Percentiles rank a stretch among this genome's conserved stretches.
These are phyloP conservation scores for Aristolochia californica DNA, from an alignment of 164 flowering plant species.

Conservation along the genomic window DNA sequence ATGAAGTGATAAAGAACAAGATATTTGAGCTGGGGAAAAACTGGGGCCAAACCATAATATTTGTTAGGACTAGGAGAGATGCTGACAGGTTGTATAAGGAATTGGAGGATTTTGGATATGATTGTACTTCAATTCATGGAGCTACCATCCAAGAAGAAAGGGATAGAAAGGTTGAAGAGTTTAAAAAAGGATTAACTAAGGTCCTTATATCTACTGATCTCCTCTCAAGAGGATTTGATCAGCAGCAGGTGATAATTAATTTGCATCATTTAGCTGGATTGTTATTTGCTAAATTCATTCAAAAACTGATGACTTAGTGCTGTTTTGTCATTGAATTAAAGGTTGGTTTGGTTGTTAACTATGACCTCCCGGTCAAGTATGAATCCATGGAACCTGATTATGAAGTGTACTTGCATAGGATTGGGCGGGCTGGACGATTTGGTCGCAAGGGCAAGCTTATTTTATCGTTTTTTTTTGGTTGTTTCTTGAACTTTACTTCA, in stretches of 20 bases:
- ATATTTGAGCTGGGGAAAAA: slow-evolving; percentile 68
- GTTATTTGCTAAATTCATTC: slow-evolving; percentile 1
- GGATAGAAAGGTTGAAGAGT: slow-evolving; percentile 84
- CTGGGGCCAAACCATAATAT: slow-evolving; percentile 85
- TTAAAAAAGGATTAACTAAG: slow-evolving; percentile 74
- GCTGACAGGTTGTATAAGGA: slow-evolving; percentile 49
- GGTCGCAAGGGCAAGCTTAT: slow-evolving; percentile 79
- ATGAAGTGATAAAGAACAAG: slow-evolving; percentile 50
- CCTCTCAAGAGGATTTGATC: slow-evolving; percentile 96
- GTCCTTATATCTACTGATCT: slow-evolving; percentile 92
- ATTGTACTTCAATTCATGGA: slow-evolving; percentile 81
- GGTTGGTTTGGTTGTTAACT: slow-evolving; percentile 83
- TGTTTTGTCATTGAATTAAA: slow-evolving; percentile 16
- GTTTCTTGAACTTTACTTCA: too few species aligned
- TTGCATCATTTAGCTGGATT: background rate
- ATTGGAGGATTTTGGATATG: slow-evolving; percentile 49
- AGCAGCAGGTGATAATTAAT: slow-evolving; percentile 54
- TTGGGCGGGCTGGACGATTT: slow-evolving; percentile 95
- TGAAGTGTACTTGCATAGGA: slow-evolving; percentile 87
- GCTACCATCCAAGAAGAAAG: slow-evolving; percentile 49
- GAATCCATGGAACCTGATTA: slow-evolving; percentile 49
- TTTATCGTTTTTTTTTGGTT: too few species aligned
- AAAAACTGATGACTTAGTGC: background rate
- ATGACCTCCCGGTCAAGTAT: slow-evolving; percentile 52
- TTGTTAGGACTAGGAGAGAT: slow-evolving; percentile 53